Evolutionary conservation across 176 grass and related monocot species (phyloP).

Genomic region (Secale cereale): DNA sequence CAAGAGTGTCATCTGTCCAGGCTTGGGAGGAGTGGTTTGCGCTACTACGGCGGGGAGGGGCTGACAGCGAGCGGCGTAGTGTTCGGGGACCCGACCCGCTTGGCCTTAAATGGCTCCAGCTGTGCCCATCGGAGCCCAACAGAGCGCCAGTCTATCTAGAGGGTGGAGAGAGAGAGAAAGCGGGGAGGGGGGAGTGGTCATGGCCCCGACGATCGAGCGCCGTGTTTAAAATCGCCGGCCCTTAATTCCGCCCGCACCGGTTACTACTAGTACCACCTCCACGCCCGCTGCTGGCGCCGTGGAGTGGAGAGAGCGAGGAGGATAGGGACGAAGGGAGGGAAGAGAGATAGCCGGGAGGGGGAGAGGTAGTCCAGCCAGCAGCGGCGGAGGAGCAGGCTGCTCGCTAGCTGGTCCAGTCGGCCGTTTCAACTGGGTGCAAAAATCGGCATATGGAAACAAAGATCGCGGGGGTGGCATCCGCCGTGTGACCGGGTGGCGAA

Average conservation of each 20-base stretch:
- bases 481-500: neutral
- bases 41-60: neutral
- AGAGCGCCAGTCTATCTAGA: conserved; percentile 5
- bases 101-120: conserved; percentile 77
- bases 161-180: too few relatives aligned
- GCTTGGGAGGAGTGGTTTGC: neutral
- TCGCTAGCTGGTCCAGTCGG: neutral
- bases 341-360: too few relatives aligned
- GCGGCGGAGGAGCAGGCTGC: neutral
- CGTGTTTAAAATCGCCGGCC: conserved; percentile 55
- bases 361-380: too few relatives aligned
- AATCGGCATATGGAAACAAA: neutral
- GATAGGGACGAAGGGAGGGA: neutral
- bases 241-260: conserved; percentile 64
- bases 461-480: conserved; percentile 2
- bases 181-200: conserved; percentile 23
- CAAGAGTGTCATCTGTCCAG: neutral
- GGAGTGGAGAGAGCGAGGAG: neutral
- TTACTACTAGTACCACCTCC: conserved; percentile 35
- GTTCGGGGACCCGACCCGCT: conserved; percentile 54
- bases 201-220: conserved; percentile 31
- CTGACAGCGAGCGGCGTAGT: too few relatives aligned
- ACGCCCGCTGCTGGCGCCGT: neutral
- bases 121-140: conserved; percentile 62
- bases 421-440: neutral